Percentiles rank a stretch among this genome's conserved stretches.
phyloP scores from a whole-genome alignment of 208 protist species.

The Phytomonas francai region DNA sequence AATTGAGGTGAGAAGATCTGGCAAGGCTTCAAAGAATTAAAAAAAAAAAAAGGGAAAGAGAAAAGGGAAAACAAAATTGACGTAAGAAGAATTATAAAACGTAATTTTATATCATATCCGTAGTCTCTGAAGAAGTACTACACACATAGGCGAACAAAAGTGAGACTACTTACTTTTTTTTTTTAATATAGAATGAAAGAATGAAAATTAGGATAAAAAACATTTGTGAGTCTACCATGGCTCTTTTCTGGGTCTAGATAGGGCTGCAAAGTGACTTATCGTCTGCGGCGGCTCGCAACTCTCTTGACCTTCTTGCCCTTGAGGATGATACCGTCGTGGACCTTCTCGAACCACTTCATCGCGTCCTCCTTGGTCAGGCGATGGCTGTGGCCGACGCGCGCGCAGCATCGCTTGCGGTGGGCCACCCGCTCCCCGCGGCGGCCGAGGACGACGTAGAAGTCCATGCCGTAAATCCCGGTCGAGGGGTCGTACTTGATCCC shows the following conservation, averaged over 20 bases:
- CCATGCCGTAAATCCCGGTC: slow-evolving; percentile 98
- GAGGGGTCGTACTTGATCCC: slow-evolving; percentile 99
- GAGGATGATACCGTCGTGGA: slow-evolving; percentile 97
- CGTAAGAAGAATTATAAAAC: slow-evolving; percentile 13
- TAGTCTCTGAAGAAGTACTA: slow-evolving; percentile 1
- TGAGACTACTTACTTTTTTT: neutral
- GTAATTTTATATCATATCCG: neutral
- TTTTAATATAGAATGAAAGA: neutral
- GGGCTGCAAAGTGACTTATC: slow-evolving; percentile 68
- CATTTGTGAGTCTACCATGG: neutral
- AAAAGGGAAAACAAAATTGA: neutral
- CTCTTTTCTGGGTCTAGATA: neutral
- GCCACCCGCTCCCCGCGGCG: slow-evolving; percentile 96
- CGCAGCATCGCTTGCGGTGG: slow-evolving; percentile 76
- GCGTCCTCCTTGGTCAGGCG: slow-evolving; percentile 95
- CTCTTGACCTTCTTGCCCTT: slow-evolving; percentile 94
- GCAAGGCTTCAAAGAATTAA: neutral
- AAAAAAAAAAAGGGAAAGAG: slow-evolving; percentile 4
- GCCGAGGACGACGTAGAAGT: slow-evolving; percentile 98
- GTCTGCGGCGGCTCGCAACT: slow-evolving; percentile 97
- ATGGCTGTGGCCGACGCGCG: slow-evolving; percentile 92
- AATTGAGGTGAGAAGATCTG: neutral
- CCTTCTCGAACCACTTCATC: slow-evolving; percentile 99
- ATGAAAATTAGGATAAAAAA: slow-evolving; percentile 13
- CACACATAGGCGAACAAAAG: neutral